Evolutionary conservation across 805 yeast genomes (phyloP).

Genomic region (Wickerhamomyces strasburgensis): DNA sequence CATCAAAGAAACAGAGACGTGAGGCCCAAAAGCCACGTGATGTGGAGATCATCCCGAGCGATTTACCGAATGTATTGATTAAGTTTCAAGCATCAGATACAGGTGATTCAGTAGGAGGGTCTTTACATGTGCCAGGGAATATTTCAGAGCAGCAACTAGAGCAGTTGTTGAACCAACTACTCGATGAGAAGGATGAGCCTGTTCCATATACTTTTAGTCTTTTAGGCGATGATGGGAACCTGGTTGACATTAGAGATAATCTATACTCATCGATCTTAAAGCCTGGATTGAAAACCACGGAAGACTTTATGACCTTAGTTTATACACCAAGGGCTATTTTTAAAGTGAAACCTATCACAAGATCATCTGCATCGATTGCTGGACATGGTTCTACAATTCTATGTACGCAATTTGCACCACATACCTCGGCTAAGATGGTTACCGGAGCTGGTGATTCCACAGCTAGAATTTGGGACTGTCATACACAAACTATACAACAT

Average conservation of each 20-base stretch:
- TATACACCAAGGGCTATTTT: constrained; percentile 95
- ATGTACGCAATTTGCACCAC: constrained; percentile 91
- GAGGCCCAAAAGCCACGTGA: constrained; percentile 80
- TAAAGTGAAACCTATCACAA: constrained; percentile 84
- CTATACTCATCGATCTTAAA: constrained; percentile 75
- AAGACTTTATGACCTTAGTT: constrained; percentile 85
- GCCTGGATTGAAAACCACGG: constrained; percentile 85
- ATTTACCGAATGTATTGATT: constrained; percentile 81
- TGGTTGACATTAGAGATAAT: constrained; percentile 73
- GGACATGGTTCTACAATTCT: constrained; percentile 95
- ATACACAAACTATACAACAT: constrained; percentile 84
- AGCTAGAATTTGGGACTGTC: constrained; percentile 95
- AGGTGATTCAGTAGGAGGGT: constrained; percentile 80
- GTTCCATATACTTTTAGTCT: constrained; percentile 86
- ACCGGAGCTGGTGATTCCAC: constrained; percentile 97
- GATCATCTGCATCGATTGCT: constrained; percentile 87
- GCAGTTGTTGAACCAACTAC: constrained; percentile 75
- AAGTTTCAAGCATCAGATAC: constrained; percentile 91
- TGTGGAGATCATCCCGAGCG: constrained; percentile 65
- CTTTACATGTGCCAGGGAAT: constrained; percentile 86
- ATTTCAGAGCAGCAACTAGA: constrained; percentile 83
- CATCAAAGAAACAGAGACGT: constrained; percentile 79
- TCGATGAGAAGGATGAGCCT: constrained; percentile 60
- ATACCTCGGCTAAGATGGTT: constrained; percentile 76
- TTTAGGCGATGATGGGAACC: constrained; percentile 40